phyloP scores from a whole-genome alignment of 2,329 filamentous ascomycete genomes.

The Tolypocladium tundrense region DNA sequence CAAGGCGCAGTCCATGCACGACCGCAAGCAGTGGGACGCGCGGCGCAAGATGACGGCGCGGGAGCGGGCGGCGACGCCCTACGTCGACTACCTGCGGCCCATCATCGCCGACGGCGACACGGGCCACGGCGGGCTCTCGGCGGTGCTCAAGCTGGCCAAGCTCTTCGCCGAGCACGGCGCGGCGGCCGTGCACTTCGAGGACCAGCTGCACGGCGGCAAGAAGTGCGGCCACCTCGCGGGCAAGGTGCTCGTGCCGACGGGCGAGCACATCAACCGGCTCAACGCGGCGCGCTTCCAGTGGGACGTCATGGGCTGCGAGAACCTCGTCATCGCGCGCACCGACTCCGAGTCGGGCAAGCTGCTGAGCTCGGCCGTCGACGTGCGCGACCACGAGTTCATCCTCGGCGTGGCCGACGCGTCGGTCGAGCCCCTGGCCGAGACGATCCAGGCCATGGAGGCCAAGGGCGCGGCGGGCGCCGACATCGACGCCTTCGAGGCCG shows the following conservation, averaged over 20 bases:
- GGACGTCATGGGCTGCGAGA: conserved; percentile 96
- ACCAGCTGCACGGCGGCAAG: conserved; percentile 95
- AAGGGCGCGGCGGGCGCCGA: conserved; percentile 66
- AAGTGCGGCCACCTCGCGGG: conserved; percentile 96
- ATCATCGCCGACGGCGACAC: conserved; percentile 97
- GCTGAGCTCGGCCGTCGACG: conserved; percentile 82
- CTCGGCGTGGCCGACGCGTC: conserved; percentile 68
- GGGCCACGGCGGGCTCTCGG: conserved; percentile 83
- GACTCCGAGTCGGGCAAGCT: conserved; percentile 92
- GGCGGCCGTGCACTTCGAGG: conserved; percentile 93
- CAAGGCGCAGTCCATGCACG: conserved; percentile 95
- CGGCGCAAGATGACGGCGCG: conserved; percentile 67
- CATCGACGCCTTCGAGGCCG: conserved; percentile 75
- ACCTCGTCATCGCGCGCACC: conserved; percentile 86
- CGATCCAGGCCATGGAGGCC: conserved; percentile 80
- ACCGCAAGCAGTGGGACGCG: conserved; percentile 87
- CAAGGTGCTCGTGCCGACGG: conserved; percentile 87
- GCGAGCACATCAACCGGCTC: conserved; percentile 93
- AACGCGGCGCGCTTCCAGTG: conserved; percentile 91
- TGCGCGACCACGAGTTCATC: conserved; percentile 94
- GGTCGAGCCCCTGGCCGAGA: conserved; percentile 76
- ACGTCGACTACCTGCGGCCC: conserved; percentile 84
- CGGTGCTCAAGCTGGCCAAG: conserved; percentile 92
- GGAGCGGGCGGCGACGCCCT: conserved; percentile 66
- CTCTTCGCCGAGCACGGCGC: conserved; percentile 96